phyloP scores from a whole-genome alignment of 768 basidiomycete genomes.

The Boletus eberwhitei region DNA sequence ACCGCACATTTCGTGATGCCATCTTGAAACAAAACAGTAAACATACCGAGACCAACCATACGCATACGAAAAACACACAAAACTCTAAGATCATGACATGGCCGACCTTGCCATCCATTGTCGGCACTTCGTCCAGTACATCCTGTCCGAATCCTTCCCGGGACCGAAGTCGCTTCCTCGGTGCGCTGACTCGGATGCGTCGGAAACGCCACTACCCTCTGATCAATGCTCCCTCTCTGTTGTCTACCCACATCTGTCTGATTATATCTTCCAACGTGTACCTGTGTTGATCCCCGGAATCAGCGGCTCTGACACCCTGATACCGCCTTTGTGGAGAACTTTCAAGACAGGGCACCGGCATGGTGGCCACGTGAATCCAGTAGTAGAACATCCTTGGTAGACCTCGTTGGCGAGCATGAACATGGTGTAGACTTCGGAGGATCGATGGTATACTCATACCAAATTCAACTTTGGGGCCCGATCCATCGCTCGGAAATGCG shows the following conservation, averaged over 20 bases:
- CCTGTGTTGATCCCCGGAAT: background rate
- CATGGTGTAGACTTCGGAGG: slow-evolving; percentile 33
- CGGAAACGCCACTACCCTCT: slow-evolving; percentile 22
- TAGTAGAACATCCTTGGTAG: slow-evolving; percentile 52
- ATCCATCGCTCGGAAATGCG: no score
- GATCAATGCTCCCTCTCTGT: slow-evolving; percentile 13
- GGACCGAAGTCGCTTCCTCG: background rate
- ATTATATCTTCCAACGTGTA: background rate
- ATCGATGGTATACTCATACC: no score
- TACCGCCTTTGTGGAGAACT: slow-evolving; percentile 30
- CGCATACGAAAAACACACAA: background rate
- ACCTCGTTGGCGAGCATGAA: slow-evolving; percentile 42
- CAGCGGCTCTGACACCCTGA: background rate
- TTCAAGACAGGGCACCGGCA: slow-evolving; percentile 32
- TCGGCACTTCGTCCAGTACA: background rate
- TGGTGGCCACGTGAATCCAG: slow-evolving; percentile 31
- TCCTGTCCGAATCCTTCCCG: background rate
- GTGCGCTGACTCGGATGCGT: slow-evolving; percentile 6
- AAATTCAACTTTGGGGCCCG: no score
- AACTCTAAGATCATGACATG: slow-evolving; percentile 6
- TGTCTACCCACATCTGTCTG: slow-evolving; percentile 16
- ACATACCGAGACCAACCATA: background rate
- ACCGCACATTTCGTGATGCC: slow-evolving; percentile 46
- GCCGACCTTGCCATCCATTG: slow-evolving; percentile 11
- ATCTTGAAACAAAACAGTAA: slow-evolving; percentile 27